These are phyloP conservation scores for Ophiostoma perfectum DNA, from an alignment of 2,329 filamentous ascomycete species.

Conservation along the genomic window DNA sequence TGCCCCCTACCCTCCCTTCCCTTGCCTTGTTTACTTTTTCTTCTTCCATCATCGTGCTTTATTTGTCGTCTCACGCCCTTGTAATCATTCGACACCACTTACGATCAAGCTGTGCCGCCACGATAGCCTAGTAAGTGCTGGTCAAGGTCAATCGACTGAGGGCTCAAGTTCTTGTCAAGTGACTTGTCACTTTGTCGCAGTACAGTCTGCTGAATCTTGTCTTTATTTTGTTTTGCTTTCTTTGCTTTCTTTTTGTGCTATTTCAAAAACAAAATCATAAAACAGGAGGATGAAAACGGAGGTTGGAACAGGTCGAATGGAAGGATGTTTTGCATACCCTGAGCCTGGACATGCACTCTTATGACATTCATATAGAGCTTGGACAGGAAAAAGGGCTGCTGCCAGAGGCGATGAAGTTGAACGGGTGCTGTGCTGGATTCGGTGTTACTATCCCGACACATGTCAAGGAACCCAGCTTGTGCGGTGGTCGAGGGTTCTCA, in stretches of 20 bases:
- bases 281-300: neutral
- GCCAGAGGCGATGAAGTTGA: neutral
- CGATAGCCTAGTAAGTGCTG: neutral
- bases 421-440: neutral
- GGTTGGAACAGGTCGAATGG: neutral
- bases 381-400: neutral
- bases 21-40: neutral
- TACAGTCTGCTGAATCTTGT: constrained; percentile 1
- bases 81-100: neutral
- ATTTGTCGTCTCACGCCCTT: neutral
- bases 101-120: neutral
- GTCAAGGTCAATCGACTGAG: neutral
- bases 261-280: neutral
- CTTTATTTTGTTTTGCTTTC: neutral
- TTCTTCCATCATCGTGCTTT: neutral
- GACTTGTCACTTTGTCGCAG: neutral
- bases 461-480: neutral
- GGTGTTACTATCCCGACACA: too few relatives aligned
- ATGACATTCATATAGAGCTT: constrained; percentile 6
- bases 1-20: neutral
- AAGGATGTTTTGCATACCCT: neutral
- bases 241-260: neutral
- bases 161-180: neutral
- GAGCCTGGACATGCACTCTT: constrained; percentile 9
- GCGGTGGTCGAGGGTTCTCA: neutral